These are phyloP conservation scores for Periglandula ipomoeae DNA, from an alignment of 2,329 filamentous ascomycete genomes.

Conservation along the genomic window DNA sequence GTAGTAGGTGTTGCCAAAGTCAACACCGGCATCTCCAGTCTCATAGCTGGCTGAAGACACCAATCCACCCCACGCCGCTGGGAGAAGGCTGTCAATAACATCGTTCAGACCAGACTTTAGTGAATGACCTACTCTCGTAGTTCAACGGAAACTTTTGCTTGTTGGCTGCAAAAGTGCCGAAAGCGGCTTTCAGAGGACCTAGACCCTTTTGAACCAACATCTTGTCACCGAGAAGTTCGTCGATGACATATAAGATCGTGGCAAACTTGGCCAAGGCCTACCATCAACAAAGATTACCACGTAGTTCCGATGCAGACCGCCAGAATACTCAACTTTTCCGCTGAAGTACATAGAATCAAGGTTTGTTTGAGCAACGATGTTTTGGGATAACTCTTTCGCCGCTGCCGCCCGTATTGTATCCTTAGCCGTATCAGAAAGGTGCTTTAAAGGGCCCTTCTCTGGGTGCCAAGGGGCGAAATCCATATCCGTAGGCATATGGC, in stretches of 20 bases:
- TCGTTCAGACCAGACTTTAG: background rate
- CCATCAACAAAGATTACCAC: background rate
- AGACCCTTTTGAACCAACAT: constrained; percentile 49
- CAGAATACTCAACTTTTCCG: too few species aligned
- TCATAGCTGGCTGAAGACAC: constrained; percentile 67
- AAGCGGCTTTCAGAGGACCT: constrained; percentile 53
- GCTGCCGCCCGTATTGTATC: constrained; percentile 52
- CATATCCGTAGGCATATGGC: constrained; percentile 62
- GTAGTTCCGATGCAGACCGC: too few species aligned
- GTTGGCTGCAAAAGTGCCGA: constrained; percentile 58
- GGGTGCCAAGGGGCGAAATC: constrained; percentile 72
- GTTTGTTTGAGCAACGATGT: constrained; percentile 64
- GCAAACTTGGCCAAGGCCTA: constrained; percentile 70
- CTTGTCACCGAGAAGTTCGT: constrained; percentile 52
- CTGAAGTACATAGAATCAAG: constrained; percentile 87
- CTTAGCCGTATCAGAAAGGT: constrained; percentile 45
- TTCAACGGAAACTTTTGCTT: constrained; percentile 57
- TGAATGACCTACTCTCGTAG: constrained; percentile 46
- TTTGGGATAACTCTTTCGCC: constrained; percentile 63
- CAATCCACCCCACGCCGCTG: constrained; percentile 66
- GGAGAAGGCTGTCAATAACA: background rate
- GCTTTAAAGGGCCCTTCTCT: constrained; percentile 32
- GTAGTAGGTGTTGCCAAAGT: constrained; percentile 88
- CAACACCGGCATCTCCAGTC: constrained; percentile 58
- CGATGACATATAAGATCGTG: constrained; percentile 53